Evolutionary conservation across 2,329 filamentous ascomycete genomes (phyloP), one percentile per base, ranked within the genome.

Genomic region (Aspergillus ochraceus): DNA sequence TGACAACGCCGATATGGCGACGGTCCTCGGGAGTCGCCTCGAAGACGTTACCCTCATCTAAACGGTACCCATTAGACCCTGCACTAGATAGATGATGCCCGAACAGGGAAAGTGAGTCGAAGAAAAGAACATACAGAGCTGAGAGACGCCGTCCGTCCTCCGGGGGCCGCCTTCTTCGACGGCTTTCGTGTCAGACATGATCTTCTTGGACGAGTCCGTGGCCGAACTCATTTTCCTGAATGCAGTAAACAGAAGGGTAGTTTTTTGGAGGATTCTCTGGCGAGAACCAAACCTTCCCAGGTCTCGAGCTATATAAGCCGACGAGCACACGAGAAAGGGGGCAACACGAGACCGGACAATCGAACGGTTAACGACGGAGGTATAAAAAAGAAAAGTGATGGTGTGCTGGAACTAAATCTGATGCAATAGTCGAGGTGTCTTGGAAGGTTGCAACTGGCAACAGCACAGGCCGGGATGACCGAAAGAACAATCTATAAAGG

Each of bases 1-100:
- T 77, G 60, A 78, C 59, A 8, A 77, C 66, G 49, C 77, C 76
- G 54, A 79, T 77, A 57, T 77, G 73, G 19, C 75, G 74, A 47
- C 74, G 72, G 57, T 70, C 62, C 2, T 76, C 74, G 8, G 74
- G 74, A 2, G 72, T 70, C 2, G 70, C 60, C 29, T 76, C 70
- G 32, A 71, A 75, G 49, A 75, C 66, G 68, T 75, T 71, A 52
- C 73, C 72, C 56, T 76, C 73, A 24, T 76, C 74, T 75, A 50
- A n/a, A 54, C 20, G 26, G 6, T 14, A 24, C 26, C 17, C 12
- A 54, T 67, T 58, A 68, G 64, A 55, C 2, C 20, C 36, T 10
- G 45, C 3, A 42, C 36, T 42, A 6, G 14, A 49, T 14, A 19
- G 17, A 58, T 11, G 30, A 4, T 32, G 29, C 36, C 14, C 47